Evolutionary conservation across 78 protist genomes (phyloP).

Genomic region (Dictyostelium citrinum): DNA sequence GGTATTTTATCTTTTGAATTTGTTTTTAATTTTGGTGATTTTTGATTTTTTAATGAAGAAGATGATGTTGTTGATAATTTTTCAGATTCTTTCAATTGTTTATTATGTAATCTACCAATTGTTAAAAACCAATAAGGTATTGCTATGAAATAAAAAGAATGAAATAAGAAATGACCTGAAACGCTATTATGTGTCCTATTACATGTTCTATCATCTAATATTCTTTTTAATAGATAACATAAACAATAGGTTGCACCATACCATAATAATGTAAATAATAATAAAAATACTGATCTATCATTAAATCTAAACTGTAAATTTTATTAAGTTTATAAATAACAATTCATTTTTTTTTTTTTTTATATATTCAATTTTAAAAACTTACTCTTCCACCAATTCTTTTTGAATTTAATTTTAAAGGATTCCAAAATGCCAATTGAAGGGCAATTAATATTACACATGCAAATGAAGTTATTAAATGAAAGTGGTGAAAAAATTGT

Average conservation of each 20-base stretch:
- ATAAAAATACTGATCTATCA: conserved; percentile 28
- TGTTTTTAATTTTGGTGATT: not conserved
- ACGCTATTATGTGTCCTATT: conserved; percentile 31
- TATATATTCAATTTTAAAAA: not conserved
- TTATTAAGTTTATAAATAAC: not conserved
- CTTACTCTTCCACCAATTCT: not conserved
- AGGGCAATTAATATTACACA: not conserved
- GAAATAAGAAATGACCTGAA: conserved; percentile 61
- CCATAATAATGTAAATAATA: conserved; percentile 46
- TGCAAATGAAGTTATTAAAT: conserved; percentile 10
- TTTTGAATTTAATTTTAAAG: conserved; percentile 1
- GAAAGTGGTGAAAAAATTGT: not conserved
- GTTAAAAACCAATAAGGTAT: conserved; percentile 55
- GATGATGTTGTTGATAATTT: not conserved
- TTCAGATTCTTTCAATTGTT: not conserved
- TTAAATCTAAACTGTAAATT: conserved; percentile 23
- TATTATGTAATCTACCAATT: conserved; percentile 57
- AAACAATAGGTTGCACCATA: conserved; percentile 54
- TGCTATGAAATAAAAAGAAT: conserved; percentile 14
- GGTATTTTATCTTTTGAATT: not conserved
- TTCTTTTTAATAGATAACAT: conserved; percentile 22
- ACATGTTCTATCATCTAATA: conserved; percentile 27
- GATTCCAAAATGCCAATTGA: conserved; percentile 46
- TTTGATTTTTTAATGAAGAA: not conserved
- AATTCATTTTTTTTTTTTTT: not conserved